Conservation (phyloP, 768 basidiomycete genomes). For the Amanita rimosa region DNA sequence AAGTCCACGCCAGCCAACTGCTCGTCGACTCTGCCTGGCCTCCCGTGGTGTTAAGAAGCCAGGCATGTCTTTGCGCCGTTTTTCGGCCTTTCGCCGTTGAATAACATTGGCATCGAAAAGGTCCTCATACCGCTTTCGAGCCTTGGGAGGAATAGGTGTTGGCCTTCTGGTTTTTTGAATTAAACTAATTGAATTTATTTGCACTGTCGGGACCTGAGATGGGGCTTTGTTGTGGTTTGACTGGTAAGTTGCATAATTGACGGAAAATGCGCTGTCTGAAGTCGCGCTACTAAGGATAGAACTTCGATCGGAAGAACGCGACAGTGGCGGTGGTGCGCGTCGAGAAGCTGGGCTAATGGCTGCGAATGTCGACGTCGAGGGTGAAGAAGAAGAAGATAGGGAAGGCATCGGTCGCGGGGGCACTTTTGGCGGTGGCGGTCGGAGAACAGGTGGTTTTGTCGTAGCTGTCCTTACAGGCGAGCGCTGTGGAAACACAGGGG, state of each 20-base stretch:
- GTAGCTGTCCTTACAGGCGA: conserved; percentile 18
- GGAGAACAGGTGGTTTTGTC: conserved; percentile 21
- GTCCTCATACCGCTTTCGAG: conserved; percentile 53
- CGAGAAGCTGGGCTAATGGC: conserved; percentile 25
- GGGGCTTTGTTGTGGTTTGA: conserved; percentile 4
- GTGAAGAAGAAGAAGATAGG: conserved; percentile 17
- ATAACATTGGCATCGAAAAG: conserved; percentile 53
- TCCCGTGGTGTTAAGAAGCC: conserved; percentile 23
- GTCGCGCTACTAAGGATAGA: conserved; percentile 46
- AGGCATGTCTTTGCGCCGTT: conserved; percentile 19
- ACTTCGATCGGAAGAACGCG: conserved; percentile 50
- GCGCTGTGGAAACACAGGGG: conserved; percentile 40
- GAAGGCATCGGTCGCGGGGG: conserved; percentile 20
- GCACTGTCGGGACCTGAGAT: conserved; percentile 2
- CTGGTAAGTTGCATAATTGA: conserved; percentile 6
- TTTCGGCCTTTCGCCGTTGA: conserved; percentile 32
- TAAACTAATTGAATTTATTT: conserved; percentile 6
- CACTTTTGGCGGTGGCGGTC: conserved; percentile 13
- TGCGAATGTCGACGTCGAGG: conserved; percentile 23
- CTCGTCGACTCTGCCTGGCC: conserved; percentile 36
- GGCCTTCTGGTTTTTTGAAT: conserved; percentile 32
- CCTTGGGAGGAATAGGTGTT: conserved; percentile 56
- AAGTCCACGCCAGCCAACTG: conserved; percentile 65
- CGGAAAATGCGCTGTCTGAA: conserved; percentile 22
- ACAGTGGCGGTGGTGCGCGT: conserved; percentile 31